Percentiles rank a stretch among this genome's conserved stretches.
These are phyloP conservation scores for Leccinum longicurvipes DNA, from an alignment of 768 basidiomycete species.

Conservation along the genomic window DNA sequence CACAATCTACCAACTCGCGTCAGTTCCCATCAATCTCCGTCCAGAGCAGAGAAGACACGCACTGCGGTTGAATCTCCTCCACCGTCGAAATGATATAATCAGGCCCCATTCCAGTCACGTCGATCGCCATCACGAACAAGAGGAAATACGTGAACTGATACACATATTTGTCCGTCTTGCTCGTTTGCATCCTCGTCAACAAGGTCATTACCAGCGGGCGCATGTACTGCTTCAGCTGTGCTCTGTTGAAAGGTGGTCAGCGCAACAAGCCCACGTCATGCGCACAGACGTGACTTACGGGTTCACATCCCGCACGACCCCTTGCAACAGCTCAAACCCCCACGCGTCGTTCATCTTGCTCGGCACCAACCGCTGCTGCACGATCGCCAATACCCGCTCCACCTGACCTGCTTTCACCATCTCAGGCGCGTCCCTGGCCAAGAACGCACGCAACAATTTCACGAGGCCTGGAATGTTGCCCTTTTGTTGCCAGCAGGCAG, in stretches of 20 bases:
- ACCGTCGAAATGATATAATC: constrained; percentile 76
- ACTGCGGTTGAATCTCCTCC: constrained; percentile 86
- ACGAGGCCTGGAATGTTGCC: constrained; percentile 95
- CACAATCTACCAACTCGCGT: constrained; percentile 53
- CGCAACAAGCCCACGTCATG: too few relatives aligned
- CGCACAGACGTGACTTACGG: constrained; percentile 50
- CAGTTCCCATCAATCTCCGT: not conserved
- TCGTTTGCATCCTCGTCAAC: constrained; percentile 80
- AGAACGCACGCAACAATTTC: constrained; percentile 79
- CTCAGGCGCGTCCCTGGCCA: constrained; percentile 62
- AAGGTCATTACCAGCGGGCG: constrained; percentile 73
- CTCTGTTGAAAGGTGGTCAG: constrained; percentile 35
- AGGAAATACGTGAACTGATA: constrained; percentile 81
- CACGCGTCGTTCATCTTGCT: constrained; percentile 85
- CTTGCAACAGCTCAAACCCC: constrained; percentile 87
- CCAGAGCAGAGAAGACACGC: not conserved
- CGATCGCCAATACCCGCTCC: constrained; percentile 75
- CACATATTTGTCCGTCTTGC: constrained; percentile 85
- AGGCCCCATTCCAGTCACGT: constrained; percentile 69
- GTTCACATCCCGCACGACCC: constrained; percentile 67
- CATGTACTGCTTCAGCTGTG: constrained; percentile 67
- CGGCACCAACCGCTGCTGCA: constrained; percentile 87
- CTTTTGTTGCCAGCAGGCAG: constrained; percentile 87
- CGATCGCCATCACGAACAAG: constrained; percentile 69
- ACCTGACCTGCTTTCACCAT: constrained; percentile 74